These are phyloP conservation scores for Gentiana macrophylla DNA, from an alignment of 257 asterid genomes.

Conservation along the genomic window DNA sequence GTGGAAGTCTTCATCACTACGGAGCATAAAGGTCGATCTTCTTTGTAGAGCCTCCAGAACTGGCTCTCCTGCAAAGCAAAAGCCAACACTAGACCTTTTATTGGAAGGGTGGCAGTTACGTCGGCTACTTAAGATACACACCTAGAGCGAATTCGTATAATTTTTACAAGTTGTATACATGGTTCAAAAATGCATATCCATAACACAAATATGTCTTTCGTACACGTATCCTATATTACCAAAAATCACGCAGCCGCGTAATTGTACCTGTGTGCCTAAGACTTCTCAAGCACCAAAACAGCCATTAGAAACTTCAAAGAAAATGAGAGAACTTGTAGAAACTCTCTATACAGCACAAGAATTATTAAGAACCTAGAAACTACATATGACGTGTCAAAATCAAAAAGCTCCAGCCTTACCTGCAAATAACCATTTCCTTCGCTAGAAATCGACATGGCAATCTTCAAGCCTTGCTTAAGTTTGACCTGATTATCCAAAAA, in stretches of 20 bases:
- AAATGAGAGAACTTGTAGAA: neutral
- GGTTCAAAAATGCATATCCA: no score
- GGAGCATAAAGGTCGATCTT: slow-evolving; percentile 57
- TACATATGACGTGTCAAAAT: neutral
- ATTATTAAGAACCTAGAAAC: neutral
- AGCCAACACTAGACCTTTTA: no score
- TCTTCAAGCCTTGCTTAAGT: slow-evolving; percentile 86
- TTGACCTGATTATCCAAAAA: slow-evolving; percentile 46
- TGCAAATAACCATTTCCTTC: slow-evolving; percentile 94
- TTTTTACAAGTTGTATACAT: no score
- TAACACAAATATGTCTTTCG: no score
- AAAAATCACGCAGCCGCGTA: no score
- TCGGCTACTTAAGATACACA: no score
- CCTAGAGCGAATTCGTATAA: no score
- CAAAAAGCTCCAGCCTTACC: slow-evolving; percentile 31
- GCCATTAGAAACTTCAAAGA: neutral
- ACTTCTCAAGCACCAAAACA: neutral
- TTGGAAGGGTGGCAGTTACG: no score
- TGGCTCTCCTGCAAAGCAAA: slow-evolving; percentile 50
- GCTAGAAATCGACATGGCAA: slow-evolving; percentile 82
- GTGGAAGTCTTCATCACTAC: slow-evolving; percentile 81
- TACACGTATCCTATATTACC: no score
- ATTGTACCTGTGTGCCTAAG: no score
- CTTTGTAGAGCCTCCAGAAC: slow-evolving; percentile 97
- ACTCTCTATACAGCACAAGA: no score